Evolutionary conservation across 23 red algal species (phyloP).

Genomic region (Gracilariopsis chorda): DNA sequence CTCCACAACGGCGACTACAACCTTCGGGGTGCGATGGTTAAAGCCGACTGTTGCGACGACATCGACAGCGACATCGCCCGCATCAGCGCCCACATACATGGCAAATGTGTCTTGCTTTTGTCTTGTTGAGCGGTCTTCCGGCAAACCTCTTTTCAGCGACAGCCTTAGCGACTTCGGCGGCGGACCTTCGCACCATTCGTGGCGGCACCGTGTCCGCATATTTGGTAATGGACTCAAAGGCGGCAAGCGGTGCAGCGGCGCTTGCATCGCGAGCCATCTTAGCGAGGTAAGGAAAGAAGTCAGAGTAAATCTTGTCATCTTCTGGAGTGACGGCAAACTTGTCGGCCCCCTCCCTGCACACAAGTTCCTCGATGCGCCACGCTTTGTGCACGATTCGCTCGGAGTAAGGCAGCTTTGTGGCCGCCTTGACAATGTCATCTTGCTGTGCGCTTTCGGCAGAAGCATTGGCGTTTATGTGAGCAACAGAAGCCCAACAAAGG

Average conservation of each 20-base stretch:
- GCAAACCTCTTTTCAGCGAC: constrained; percentile 80
- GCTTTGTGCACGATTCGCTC: constrained; percentile 72
- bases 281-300: constrained; percentile 43
- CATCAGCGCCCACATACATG: constrained; percentile 77
- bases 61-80: constrained; percentile 71
- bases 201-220: constrained; percentile 67
- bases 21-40: constrained; percentile 80
- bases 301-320: constrained; percentile 68
- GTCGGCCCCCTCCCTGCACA: constrained; percentile 39
- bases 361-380: constrained; percentile 82
- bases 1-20: constrained; percentile 77
- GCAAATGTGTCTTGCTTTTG: constrained; percentile 68
- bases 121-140: constrained; percentile 79
- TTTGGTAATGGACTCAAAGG: constrained; percentile 52
- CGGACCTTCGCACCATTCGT: constrained; percentile 38
- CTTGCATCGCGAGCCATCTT: constrained; percentile 92
- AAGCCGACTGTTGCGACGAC: constrained; percentile 64
- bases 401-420: constrained; percentile 55
- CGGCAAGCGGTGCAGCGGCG: constrained; percentile 88
- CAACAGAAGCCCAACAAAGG: not conserved
- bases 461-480: constrained; percentile 3
- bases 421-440: constrained; percentile 62
- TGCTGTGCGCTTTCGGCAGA: not conserved
- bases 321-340: constrained; percentile 40
- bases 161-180: constrained; percentile 63